Evolutionary conservation across 768 basidiomycete species (phyloP).

Genomic region (Russula sp.): DNA sequence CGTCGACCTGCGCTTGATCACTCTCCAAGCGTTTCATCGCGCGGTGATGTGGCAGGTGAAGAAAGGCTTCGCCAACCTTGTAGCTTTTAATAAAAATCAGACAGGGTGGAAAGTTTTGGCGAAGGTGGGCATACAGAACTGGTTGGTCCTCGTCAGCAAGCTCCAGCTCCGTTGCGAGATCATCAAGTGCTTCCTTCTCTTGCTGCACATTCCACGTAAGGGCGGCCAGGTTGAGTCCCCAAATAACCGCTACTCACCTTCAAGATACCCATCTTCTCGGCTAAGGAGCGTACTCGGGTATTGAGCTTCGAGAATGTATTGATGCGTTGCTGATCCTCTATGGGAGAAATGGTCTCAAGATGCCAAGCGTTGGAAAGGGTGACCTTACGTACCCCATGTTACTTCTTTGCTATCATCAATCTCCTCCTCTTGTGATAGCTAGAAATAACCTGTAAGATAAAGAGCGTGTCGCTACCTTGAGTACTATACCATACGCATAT

Average conservation of each 20-base stretch:
- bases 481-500: slow-evolving; percentile 50
- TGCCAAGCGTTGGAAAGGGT: background rate
- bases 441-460: slow-evolving; percentile 6
- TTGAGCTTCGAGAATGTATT: slow-evolving; percentile 91
- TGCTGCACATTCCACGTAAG: slow-evolving; percentile 44
- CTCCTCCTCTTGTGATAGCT: slow-evolving; percentile 77
- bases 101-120: slow-evolving; percentile 1
- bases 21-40: slow-evolving; percentile 68
- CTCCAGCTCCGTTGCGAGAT: slow-evolving; percentile 81
- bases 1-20: slow-evolving; percentile 56
- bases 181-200: slow-evolving; percentile 93
- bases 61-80: slow-evolving; percentile 84
- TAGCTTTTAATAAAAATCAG: slow-evolving; percentile 46
- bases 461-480: background rate
- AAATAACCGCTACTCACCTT: slow-evolving; percentile 48
- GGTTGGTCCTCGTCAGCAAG: slow-evolving; percentile 79
- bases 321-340: slow-evolving; percentile 82
- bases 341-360: background rate
- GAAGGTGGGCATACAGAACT: slow-evolving; percentile 52
- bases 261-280: slow-evolving; percentile 64
- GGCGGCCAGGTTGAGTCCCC: background rate
- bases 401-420: slow-evolving; percentile 69
- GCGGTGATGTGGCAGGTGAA: slow-evolving; percentile 63
- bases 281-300: slow-evolving; percentile 62
- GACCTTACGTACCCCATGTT: slow-evolving; percentile 62